Evolutionary conservation across 345 rosid genomes (phyloP).

Genomic region (Citrus hindsii): DNA sequence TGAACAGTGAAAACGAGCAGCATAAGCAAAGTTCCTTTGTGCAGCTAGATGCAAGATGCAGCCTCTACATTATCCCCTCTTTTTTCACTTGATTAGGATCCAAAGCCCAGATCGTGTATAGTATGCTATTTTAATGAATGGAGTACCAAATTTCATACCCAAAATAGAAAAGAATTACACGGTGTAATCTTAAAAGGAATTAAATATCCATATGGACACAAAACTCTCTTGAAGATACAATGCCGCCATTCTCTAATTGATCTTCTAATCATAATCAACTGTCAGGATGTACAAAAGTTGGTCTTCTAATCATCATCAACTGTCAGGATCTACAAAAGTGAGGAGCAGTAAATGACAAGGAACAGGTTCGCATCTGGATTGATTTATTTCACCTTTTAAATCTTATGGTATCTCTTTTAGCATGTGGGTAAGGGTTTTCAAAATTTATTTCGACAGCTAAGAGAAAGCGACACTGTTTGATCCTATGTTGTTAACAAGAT

Average conservation of each 20-base stretch:
- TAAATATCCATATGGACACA: not conserved
- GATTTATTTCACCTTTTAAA: not conserved
- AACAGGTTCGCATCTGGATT: not conserved
- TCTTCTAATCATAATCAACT: not conserved
- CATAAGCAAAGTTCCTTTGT: slow-evolving; percentile 2
- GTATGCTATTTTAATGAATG: not conserved
- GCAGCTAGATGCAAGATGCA: not conserved
- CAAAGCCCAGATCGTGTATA: not conserved
- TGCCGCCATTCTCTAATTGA: not conserved
- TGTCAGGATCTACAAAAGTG: not conserved
- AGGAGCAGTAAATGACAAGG: not conserved
- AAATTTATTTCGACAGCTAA: not conserved
- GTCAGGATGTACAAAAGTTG: not conserved
- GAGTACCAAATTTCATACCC: not conserved
- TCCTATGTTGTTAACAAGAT: not conserved
- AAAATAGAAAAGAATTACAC: not conserved
- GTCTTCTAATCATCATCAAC: too few species aligned
- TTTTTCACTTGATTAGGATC: not conserved
- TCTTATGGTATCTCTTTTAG: not conserved
- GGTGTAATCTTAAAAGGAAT: not conserved
- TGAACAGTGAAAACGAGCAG: slow-evolving; percentile 14
- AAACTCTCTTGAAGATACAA: not conserved
- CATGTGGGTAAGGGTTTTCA: not conserved
- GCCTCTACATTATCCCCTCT: not conserved
- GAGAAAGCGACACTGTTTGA: not conserved